phyloP scores from a whole-genome alignment of 2,329 filamentous ascomycete species.

The Diaporthe eres region DNA sequence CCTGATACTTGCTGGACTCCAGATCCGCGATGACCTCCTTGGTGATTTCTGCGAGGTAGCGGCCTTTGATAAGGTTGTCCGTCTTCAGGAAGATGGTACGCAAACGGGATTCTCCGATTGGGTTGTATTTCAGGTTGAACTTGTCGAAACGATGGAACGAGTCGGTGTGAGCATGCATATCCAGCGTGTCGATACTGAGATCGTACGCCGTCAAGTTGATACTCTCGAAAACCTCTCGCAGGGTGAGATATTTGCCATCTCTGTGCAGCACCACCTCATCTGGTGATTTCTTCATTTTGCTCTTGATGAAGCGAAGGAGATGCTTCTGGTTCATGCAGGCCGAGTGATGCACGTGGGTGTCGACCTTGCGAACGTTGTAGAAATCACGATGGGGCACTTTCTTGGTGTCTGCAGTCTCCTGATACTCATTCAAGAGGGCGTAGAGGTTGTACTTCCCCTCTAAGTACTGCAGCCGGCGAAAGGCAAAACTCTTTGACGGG shows the following conservation, averaged over 20 bases:
- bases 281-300: conserved; percentile 98
- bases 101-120: conserved; percentile 93
- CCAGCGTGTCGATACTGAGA: conserved; percentile 95
- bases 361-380: conserved; percentile 98
- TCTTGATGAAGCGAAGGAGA: conserved; percentile 97
- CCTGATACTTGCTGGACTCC: conserved; percentile 99
- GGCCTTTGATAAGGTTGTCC: conserved; percentile 96
- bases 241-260: conserved; percentile 91
- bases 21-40: conserved; percentile 98
- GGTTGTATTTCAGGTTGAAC: conserved; percentile 99
- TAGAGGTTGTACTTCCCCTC: conserved; percentile 99
- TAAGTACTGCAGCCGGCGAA: conserved; percentile 92
- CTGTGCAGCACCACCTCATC: conserved; percentile 94
- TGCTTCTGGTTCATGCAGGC: conserved; percentile 99
- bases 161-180: conserved; percentile 99
- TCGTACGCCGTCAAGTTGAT: conserved; percentile 98
- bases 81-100: conserved; percentile 99
- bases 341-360: conserved; percentile 98
- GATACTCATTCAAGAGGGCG: conserved; percentile 92
- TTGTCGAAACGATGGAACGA: conserved; percentile 99
- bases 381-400: conserved; percentile 98
- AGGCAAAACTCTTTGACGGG: conserved; percentile 96
- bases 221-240: conserved; percentile 95
- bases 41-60: conserved; percentile 96
- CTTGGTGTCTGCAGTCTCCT: conserved; percentile 98